Conservation (phyloP, 805 yeast genomes). For the Pichia rugopelliculosa region DNA sequence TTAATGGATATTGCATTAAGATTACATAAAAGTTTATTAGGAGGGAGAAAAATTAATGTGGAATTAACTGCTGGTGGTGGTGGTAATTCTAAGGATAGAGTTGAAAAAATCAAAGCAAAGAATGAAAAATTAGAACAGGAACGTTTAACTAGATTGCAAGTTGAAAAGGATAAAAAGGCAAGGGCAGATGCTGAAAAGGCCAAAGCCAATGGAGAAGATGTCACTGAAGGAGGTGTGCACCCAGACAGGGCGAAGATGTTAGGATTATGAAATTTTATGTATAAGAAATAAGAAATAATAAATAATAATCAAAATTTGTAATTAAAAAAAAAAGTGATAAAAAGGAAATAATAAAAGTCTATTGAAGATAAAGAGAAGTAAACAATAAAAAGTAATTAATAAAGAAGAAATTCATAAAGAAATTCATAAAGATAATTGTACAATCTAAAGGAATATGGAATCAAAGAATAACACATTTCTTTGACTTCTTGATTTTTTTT, state of each 20-base stretch:
- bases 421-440: background rate
- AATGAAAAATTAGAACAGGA: slow-evolving; percentile 70
- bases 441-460: background rate
- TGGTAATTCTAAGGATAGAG: slow-evolving; percentile 68
- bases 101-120: slow-evolving; percentile 68
- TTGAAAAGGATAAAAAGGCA: slow-evolving; percentile 35
- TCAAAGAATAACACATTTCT: slow-evolving; percentile 42
- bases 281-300: background rate
- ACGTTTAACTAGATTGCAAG: slow-evolving; percentile 48
- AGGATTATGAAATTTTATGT: background rate
- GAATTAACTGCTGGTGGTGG: slow-evolving; percentile 99
- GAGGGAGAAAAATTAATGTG: slow-evolving; percentile 78
- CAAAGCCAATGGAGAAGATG: slow-evolving; percentile 2
- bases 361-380: slow-evolving; percentile 1
- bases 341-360: slow-evolving; percentile 1
- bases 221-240: slow-evolving; percentile 38
- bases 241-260: slow-evolving; percentile 59
- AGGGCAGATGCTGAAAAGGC: slow-evolving; percentile 25
- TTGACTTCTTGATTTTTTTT: slow-evolving; percentile 33
- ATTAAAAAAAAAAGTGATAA: slow-evolving; percentile 7
- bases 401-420: too few species aligned
- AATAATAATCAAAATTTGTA: too few species aligned
- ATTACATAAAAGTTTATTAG: slow-evolving; percentile 69
- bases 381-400: background rate
- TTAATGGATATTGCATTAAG: slow-evolving; percentile 79